Evolutionary conservation across 352 stramenopile species (phyloP), one percentile per base, ranked within the genome.

Genomic region (Globisporangium nodosum): DNA sequence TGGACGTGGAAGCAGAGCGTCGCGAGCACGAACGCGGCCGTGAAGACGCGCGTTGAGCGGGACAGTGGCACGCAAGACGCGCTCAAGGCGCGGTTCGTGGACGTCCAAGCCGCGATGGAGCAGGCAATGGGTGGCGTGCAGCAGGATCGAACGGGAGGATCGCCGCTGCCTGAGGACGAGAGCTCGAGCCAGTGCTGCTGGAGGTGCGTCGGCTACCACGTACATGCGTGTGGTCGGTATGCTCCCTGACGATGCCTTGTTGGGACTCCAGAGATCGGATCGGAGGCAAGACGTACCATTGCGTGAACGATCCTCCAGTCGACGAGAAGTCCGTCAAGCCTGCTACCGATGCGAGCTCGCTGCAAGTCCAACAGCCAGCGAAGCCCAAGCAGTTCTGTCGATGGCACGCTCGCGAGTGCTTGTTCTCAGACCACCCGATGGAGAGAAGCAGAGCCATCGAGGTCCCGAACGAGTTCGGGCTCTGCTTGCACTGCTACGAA

Each of bases 401-500:
- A 1, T 92, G 79, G 82, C 82, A 92, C 45, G 63, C 61, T 0
- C 65, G 66, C 15, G 73, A 81, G 46, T 92, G 82, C 31, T n/a
- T 39, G 13, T 58, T 64, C 47, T 45, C 42, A 0, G 72, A 79
- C 2, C 82, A 92, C 47, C 60, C 69, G 35, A 74, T 83, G 51
- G 74, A 87, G 18, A 65, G 59, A 11, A 81, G 68, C 5, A 56
- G 56, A n/a, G 68, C 43, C 6, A 85, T 89, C 43, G 72, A 89
- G 33, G 70, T 86, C 13, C 61, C 80, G 4, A 92, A 92, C 53
- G 74, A 78, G 30, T 61, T 67, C 7, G 82, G 69, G 0, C 57
- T 83, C 54, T 92, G 82, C 54, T 56, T 90, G 3, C 16, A 61
- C 16, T 92, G 82, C 54, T 92, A 81, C 49, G 71, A 81, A 55